Evolutionary conservation across 371 early-diverging fungal genomes (phyloP).

Genomic region (Mortierella sp.): DNA sequence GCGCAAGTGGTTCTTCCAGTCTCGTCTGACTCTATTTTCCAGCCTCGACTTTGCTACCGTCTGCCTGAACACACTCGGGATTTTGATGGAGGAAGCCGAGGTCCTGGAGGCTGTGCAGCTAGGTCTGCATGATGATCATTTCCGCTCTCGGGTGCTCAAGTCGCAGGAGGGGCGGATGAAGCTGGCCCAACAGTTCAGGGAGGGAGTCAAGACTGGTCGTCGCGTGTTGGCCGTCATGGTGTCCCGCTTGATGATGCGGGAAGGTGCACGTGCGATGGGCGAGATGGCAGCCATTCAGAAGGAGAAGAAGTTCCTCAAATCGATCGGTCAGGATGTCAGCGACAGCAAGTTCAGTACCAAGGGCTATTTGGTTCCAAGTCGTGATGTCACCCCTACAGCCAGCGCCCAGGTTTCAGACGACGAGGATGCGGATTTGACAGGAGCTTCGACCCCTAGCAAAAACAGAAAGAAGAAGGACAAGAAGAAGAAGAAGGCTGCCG

Average conservation of each 20-base stretch:
- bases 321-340: constrained; percentile 60
- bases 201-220: constrained; percentile 78
- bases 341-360: constrained; percentile 41
- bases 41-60: constrained; percentile 66
- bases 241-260: constrained; percentile 78
- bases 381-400: constrained; percentile 47
- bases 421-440: constrained; percentile 35
- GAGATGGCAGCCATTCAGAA: constrained; percentile 78
- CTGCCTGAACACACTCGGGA: constrained; percentile 70
- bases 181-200: constrained; percentile 72
- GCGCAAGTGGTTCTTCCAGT: constrained; percentile 59
- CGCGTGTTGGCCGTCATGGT: constrained; percentile 77
- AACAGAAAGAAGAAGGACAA: constrained; percentile 63
- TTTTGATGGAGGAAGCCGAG: constrained; percentile 82
- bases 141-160: constrained; percentile 65
- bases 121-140: constrained; percentile 58
- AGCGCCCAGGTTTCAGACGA: constrained; percentile 54
- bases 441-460: constrained; percentile 35
- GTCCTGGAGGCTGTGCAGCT: constrained; percentile 75
- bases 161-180: constrained; percentile 68
- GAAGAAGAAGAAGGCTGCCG: constrained; percentile 62
- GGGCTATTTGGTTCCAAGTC: constrained; percentile 31
- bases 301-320: constrained; percentile 73
- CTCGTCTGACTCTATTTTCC: constrained; percentile 51
- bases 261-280: constrained; percentile 79